Percentiles rank a stretch among this genome's conserved stretches.
Conservation (phyloP, 164 flowering plant species). For the Liriodendron chinense region DNA sequence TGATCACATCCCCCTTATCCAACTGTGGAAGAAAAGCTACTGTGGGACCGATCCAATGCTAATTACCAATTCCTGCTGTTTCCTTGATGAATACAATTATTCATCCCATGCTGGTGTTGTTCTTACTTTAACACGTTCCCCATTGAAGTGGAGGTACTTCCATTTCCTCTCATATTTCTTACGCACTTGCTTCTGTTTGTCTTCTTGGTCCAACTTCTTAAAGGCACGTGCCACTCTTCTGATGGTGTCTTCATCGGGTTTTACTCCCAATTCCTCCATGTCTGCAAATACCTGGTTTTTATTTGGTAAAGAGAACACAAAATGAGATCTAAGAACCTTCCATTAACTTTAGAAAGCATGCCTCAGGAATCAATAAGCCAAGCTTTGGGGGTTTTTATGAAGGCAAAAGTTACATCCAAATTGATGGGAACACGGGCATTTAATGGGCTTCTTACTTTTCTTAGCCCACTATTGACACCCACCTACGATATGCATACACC, state of each 20-base stretch:
- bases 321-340: not conserved
- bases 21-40: not conserved
- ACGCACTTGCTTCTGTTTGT: conserved; percentile 51
- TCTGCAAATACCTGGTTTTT: conserved; percentile 79
- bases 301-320: not conserved
- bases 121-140: conserved; percentile 75
- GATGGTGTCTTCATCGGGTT: conserved; percentile 82
- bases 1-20: not conserved
- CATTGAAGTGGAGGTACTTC: conserved; percentile 82
- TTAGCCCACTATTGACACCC: too few relatives aligned
- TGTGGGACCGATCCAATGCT: too few relatives aligned
- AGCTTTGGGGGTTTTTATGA: not conserved
- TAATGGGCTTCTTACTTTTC: too few relatives aligned
- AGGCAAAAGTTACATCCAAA: not conserved
- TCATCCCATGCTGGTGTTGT: conserved; percentile 18
- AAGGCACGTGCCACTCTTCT: conserved; percentile 68
- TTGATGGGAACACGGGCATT: not conserved
- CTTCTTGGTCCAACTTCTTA: conserved; percentile 55
- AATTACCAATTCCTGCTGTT: not conserved
- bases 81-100: not conserved
- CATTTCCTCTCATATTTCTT: conserved; percentile 58
- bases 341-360: not conserved
- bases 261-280: conserved; percentile 94
- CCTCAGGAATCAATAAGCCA: not conserved
- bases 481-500: too few relatives aligned